Conservation (phyloP, 495 filamentous ascomycete genomes). For the Copromyces sp. region DNA sequence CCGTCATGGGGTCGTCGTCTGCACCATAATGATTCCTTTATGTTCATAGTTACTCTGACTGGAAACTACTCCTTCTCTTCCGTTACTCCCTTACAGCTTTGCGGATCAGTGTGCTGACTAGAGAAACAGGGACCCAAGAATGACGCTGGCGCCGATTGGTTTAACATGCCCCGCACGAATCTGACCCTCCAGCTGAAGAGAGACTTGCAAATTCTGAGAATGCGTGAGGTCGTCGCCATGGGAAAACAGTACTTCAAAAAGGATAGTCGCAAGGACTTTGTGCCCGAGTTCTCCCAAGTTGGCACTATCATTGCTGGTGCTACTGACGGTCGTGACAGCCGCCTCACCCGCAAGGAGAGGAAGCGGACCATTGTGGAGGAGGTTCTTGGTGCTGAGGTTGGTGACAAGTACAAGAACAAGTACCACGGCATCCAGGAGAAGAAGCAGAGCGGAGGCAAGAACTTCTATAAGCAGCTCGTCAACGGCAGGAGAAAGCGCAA, state of each 20-base stretch:
- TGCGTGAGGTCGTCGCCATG: slow-evolving; percentile 81
- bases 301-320: slow-evolving; percentile 84
- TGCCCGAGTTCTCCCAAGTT: slow-evolving; percentile 77
- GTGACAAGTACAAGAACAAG: slow-evolving; percentile 27
- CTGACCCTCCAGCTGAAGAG: slow-evolving; percentile 76
- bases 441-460: slow-evolving; percentile 20
- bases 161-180: slow-evolving; percentile 71
- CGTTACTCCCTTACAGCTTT: slow-evolving; percentile 4
- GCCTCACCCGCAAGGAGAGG: slow-evolving; percentile 75
- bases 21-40: slow-evolving; percentile 54
- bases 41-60: slow-evolving; percentile 99
- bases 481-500: slow-evolving; percentile 17
- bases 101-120: slow-evolving; percentile 11
- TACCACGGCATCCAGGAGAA: slow-evolving; percentile 26
- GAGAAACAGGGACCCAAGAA: slow-evolving; percentile 29
- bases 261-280: slow-evolving; percentile 44
- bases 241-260: slow-evolving; percentile 85
- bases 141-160: slow-evolving; percentile 62
- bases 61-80: slow-evolving; percentile 6
- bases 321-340: slow-evolving; percentile 70
- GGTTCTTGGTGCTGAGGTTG: slow-evolving; percentile 53
- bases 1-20: slow-evolving; percentile 34
- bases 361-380: slow-evolving; percentile 90
- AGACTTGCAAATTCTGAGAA: slow-evolving; percentile 76
- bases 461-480: slow-evolving; percentile 24